Evolutionary conservation across 106 monocot genomes (phyloP).

Genomic region (Dioscorea dumetorum): DNA sequence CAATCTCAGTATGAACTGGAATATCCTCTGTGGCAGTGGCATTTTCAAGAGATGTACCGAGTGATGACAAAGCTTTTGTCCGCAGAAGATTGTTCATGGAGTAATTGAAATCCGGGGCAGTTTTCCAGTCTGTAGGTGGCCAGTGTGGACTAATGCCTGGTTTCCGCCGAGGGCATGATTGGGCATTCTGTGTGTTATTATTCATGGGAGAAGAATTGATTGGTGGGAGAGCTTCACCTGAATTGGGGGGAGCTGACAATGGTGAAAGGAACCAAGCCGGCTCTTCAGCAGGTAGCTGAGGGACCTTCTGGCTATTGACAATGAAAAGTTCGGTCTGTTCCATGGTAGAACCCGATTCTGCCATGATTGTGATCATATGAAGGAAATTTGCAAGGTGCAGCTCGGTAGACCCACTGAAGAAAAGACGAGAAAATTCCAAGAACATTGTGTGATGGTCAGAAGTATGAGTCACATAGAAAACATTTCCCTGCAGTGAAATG

Average conservation of each 20-base stretch:
- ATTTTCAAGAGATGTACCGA: slow-evolving; percentile 3
- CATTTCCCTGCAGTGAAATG: slow-evolving; percentile 48
- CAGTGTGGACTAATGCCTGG: slow-evolving; percentile 35
- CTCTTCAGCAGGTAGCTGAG: slow-evolving; percentile 62
- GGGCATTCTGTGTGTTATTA: slow-evolving; percentile 11
- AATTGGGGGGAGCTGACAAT: neutral
- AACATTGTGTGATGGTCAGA: slow-evolving; percentile 72
- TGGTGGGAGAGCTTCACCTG: neutral
- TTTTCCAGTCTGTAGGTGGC: slow-evolving; percentile 73
- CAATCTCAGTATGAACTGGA: slow-evolving; percentile 26
- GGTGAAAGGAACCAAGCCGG: slow-evolving; percentile 53
- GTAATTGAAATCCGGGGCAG: slow-evolving; percentile 37
- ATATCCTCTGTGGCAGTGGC: slow-evolving; percentile 14
- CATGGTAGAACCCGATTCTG: slow-evolving; percentile 47
- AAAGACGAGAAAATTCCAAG: slow-evolving; percentile 77
- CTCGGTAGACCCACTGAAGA: slow-evolving; percentile 65
- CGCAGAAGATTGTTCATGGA: slow-evolving; percentile 13
- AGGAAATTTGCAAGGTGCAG: slow-evolving; percentile 93
- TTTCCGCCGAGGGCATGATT: slow-evolving; percentile 12
- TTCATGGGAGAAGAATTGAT: neutral
- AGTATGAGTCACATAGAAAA: slow-evolving; percentile 37
- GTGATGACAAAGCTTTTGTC: neutral
- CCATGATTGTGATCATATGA: slow-evolving; percentile 88
- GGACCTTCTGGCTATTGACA: slow-evolving; percentile 68
- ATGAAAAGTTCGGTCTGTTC: slow-evolving; percentile 79